Evolutionary conservation across 2,329 filamentous ascomycete genomes (phyloP), one percentile per base, ranked within the genome.

Genomic region (Alternaria rosae): DNA sequence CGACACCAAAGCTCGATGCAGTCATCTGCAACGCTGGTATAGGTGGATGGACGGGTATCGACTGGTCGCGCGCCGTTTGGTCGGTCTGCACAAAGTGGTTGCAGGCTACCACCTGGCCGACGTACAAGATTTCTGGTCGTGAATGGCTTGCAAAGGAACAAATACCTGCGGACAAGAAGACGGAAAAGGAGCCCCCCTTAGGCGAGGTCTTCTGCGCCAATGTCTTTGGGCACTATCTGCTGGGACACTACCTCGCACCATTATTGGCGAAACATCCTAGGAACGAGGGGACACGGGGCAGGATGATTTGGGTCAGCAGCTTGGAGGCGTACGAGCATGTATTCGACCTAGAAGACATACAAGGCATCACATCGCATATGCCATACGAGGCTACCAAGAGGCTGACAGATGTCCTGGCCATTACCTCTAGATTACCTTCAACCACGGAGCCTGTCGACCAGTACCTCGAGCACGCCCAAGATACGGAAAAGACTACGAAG

Each of bases 201-300:
- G 94, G 93, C 4, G 86, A 92, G 68, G 88, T 97, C 17, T 99
- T 98, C 77, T 91, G 90, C 76, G 91, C 94, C 52, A 98, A 98
- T 75, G 86, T 97, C 28, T 98, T 99, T 76, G 95, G 95, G 0
- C 95, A 99, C 81, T 98, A 99, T 77, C 82, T 97, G 73, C 88
- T 99, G 23, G 88, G 88, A 15, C 94, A 97, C 78, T 88, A 90
- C 74, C 85, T 98, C 11, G 85, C 91, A 68, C 91, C 92, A 0
- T 83, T 97, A 11, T 85, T 99, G 43, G 69, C 70, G 81, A 83
- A 71, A 82, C 87, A 53, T 75, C 74, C 15, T 73, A 79, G 15
- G 70, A 72, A 42, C 66, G 79, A 59, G 21, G 60, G 68, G 66
- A 79, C 41, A 75, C 82, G 65, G 50, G 91, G 89, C 9, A 88